Base-by-base conservation (phyloP, 2,329 filamentous ascomycete genomes). In the Talaromyces sp. region DNA sequence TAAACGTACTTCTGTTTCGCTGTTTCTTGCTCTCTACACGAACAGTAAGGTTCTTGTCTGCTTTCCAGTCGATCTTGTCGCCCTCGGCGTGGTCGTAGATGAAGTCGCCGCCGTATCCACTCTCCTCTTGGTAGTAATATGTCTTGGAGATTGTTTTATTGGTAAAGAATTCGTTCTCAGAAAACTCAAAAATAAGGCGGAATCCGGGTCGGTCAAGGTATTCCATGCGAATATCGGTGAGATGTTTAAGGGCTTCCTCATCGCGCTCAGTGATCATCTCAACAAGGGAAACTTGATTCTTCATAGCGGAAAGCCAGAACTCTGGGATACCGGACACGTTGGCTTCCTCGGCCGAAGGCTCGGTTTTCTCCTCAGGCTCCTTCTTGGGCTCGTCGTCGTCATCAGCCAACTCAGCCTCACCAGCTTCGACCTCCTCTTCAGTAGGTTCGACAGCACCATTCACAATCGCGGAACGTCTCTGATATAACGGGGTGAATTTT, bases 221-320 rank as follows among this genome's bases (percentile, higher is more conserved):
- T 83, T 99, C 94, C 94, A 99, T 97, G 76, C 94, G 93, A 73
- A 99, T 92, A 77, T 99, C 94, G 70, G 86, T 89, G 65, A 99
- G 85, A 76, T 90, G 86, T 83, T 96, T 96, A 66, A 99, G 89
- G 62, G 93, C 95, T 71, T 87, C 89, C 86, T 99, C 95, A 77
- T 99, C 95, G 70, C 93, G 91, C 74, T 98, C 95, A 74, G 95
- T 99, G 78, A 99, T 97, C 88, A 97, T 97, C 82, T 99, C 96
- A 64, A 94, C 92, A 64, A 99, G 89, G 35, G 93, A 96, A 74
- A 95, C 88, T 79, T 97, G 94, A 85, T 99, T 99, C 87, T 99
- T 99, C 94, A 99, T 98, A 72, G 96, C 94, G 68, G 94, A 97
- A 60, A 99, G 86, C 95, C 95, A 99, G 86, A 99, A 99, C 82